Percentiles rank a stretch among this genome's conserved stretches.
These are phyloP conservation scores for Capsella bursapastoris DNA, from an alignment of 345 rosid species.

Conservation along the genomic window DNA sequence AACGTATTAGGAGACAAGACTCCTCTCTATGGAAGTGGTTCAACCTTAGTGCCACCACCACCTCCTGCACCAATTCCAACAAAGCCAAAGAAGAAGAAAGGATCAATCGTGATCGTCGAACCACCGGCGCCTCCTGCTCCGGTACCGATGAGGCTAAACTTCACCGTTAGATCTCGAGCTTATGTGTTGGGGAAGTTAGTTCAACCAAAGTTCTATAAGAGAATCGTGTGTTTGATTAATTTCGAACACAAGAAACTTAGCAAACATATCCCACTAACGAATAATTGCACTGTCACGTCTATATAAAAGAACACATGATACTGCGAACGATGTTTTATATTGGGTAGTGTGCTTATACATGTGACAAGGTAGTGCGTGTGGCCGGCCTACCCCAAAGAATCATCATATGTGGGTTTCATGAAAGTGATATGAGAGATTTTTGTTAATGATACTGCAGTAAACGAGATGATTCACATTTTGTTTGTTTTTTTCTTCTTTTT, in stretches of 20 bases:
- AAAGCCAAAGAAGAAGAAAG: conserved; percentile 41
- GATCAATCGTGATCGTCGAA: conserved; percentile 29
- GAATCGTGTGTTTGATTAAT: conserved; percentile 64
- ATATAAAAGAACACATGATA: not conserved
- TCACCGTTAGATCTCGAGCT: conserved; percentile 73
- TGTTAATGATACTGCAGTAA: conserved; percentile 24
- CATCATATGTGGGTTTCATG: conserved; percentile 1
- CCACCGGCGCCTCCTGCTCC: conserved; percentile 52
- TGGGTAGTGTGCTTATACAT: not conserved
- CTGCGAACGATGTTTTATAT: not conserved
- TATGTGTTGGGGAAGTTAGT: conserved; percentile 90
- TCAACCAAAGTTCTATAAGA: conserved; percentile 75
- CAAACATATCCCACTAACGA: conserved; percentile 61
- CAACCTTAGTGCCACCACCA: conserved; percentile 52
- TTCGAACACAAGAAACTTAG: conserved; percentile 73
- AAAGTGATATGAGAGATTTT: conserved; percentile 5
- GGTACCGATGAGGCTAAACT: conserved; percentile 63
- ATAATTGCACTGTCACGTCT: conserved; percentile 61
- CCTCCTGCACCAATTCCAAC: conserved; percentile 67
- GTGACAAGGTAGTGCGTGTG: conserved; percentile 1
- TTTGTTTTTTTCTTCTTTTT: too few species aligned
- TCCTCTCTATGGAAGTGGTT: conserved; percentile 87
- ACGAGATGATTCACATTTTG: not conserved
- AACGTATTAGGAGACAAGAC: conserved; percentile 63
- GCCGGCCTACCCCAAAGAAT: not conserved